phyloP scores from a whole-genome alignment of 2,329 filamentous ascomycete genomes.

The Aureobasidium sp. region DNA sequence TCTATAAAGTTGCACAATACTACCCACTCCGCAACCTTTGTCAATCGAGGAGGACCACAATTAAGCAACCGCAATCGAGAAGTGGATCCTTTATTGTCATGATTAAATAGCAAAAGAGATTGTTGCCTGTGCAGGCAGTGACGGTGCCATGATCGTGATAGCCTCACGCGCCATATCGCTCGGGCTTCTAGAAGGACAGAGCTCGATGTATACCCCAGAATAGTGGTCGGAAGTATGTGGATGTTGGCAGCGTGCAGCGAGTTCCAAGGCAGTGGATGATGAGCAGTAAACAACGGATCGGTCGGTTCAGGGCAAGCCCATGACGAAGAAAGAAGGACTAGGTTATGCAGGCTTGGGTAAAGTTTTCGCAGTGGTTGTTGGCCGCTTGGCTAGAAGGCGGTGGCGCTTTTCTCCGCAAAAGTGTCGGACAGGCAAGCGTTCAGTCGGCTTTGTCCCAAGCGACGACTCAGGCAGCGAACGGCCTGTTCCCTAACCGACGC shows the following conservation, averaged over 20 bases:
- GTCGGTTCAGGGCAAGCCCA: not conserved
- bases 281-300: not conserved
- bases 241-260: not conserved
- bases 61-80: not conserved
- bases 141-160: not conserved
- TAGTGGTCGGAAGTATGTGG: not conserved
- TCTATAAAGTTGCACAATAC: no score
- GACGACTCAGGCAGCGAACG: slow-evolving; percentile 9
- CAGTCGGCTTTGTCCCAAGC: not conserved
- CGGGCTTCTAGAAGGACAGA: slow-evolving; percentile 1
- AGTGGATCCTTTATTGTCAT: not conserved
- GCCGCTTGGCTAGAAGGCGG: not conserved
- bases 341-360: not conserved
- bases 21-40: not conserved
- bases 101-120: not conserved
- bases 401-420: slow-evolving; percentile 11
- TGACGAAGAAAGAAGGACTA: not conserved
- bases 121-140: not conserved
- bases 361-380: not conserved
- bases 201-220: not conserved
- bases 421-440: not conserved
- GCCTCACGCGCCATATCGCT: not conserved
- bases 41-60: not conserved
- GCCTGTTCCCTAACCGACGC: slow-evolving; percentile 3
- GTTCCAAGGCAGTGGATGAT: not conserved